Base-by-base conservation (phyloP, 345 rosid species). In the Salix purpurea region DNA sequence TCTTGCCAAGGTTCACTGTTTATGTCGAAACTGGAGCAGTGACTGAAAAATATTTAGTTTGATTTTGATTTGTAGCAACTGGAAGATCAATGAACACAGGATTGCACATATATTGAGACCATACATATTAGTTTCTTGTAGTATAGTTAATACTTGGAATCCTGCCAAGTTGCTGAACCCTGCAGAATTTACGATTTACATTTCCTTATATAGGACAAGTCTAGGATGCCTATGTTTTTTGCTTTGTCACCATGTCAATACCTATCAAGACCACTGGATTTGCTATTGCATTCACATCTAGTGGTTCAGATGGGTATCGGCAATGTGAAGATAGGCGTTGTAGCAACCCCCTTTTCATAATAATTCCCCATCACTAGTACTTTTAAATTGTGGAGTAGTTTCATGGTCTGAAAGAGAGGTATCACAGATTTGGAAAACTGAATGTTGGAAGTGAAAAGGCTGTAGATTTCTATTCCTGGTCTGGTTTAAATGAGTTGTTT, bases 1-100 rank as follows among this genome's bases (percentile, higher is more conserved):
- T 7, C 91, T 92, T 73, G 97, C 97, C 72, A 94, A 91, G 77
- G 95, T 91, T 39, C 98, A 92, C 78, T 83, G 91, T 77, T 84
- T 82, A 42, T 88, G 92, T 80, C 86, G 97, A 72, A 83, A 85
- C 46, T 92, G 98, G 98, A 88, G 30, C 74, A 74, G 70, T 2
- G 30, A 72, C 54, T 84, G 75, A 84, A 79, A 18, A 39, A 61
- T 4, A 0, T 64, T 67, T 54, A 15, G 56, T 50, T 50, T 50
- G 56, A 18, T 46, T 46, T 13, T 46, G 50, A 46, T 50, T 46
- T 50, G 56, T 50, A 50, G 56, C 56, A 50, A 50, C n/a, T 4
- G 6, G 54, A 50, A 50, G 56, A 50, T 15, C 21, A 16, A 18
- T 50, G 19, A 50, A 18, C 21, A 15, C 56, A 50, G 56, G 56